These are phyloP conservation scores for Calycina marina DNA, from an alignment of 2,329 filamentous ascomycete genomes.

Conservation along the genomic window DNA sequence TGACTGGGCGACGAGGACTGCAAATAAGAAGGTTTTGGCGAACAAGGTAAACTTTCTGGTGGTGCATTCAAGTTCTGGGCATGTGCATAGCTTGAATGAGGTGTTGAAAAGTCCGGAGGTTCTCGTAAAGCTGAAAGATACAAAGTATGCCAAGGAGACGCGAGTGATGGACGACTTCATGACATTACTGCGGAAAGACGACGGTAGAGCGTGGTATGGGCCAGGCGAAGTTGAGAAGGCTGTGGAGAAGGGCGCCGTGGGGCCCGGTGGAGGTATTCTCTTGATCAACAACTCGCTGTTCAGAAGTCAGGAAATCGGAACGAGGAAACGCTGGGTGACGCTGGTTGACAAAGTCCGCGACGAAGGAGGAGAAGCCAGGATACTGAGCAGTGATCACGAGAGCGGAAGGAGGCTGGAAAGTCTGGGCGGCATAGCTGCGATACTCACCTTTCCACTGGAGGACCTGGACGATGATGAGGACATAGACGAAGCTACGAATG, in stretches of 20 bases:
- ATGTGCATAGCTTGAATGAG: constrained; percentile 77
- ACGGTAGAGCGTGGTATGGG: constrained; percentile 85
- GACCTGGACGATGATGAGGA: constrained; percentile 62
- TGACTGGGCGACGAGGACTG: constrained; percentile 40
- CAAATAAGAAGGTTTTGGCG: constrained; percentile 54
- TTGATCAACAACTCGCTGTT: constrained; percentile 83
- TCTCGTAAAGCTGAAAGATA: constrained; percentile 62
- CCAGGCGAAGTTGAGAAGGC: constrained; percentile 68
- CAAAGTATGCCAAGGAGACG: constrained; percentile 77
- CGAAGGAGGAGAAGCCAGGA: constrained; percentile 72
- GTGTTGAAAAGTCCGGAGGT: constrained; percentile 73
- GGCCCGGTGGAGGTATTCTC: constrained; percentile 68
- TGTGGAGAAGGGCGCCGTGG: constrained; percentile 76
- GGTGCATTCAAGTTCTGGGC: constrained; percentile 72
- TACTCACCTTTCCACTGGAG: constrained; percentile 75
- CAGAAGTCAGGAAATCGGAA: constrained; percentile 62
- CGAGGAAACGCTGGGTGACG: constrained; percentile 65
- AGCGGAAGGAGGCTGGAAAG: constrained; percentile 76
- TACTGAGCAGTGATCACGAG: constrained; percentile 90
- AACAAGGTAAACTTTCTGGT: constrained; percentile 52
- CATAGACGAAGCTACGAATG: constrained; percentile 18
- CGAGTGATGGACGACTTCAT: constrained; percentile 74
- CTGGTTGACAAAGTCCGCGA: constrained; percentile 81
- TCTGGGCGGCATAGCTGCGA: constrained; percentile 75
- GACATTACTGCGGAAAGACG: constrained; percentile 63